Evolutionary conservation across 495 filamentous ascomycete species (phyloP).

Genomic region (Eremomyces bilateralis): DNA sequence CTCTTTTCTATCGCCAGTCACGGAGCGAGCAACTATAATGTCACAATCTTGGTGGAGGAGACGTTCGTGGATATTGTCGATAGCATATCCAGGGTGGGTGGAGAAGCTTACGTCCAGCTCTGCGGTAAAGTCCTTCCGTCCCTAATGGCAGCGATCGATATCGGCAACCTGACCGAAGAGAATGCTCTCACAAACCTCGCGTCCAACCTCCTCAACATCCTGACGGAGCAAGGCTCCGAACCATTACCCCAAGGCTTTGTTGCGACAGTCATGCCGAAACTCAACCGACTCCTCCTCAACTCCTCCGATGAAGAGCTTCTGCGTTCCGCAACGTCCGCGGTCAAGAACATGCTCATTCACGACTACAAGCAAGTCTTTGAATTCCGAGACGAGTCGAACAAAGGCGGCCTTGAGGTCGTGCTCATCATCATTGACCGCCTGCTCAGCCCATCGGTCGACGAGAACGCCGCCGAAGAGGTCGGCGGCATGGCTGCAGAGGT

Average conservation of each 20-base stretch:
- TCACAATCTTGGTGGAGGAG: constrained; percentile 63
- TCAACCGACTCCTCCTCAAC: constrained; percentile 57
- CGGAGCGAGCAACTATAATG: constrained; percentile 70
- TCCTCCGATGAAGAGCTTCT: constrained; percentile 70
- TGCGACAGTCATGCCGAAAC: constrained; percentile 62
- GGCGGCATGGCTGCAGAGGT: constrained; percentile 84
- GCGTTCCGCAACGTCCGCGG: constrained; percentile 61
- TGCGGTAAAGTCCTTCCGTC: constrained; percentile 76
- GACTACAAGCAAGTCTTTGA: constrained; percentile 70
- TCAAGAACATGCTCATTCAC: constrained; percentile 71
- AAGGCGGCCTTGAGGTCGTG: constrained; percentile 70
- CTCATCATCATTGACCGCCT: constrained; percentile 88
- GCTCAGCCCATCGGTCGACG: constrained; percentile 57
- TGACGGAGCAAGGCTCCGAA: constrained; percentile 58
- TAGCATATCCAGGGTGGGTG: constrained; percentile 36
- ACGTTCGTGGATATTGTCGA: constrained; percentile 72
- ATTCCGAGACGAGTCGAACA: constrained; percentile 55
- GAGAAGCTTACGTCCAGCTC: constrained; percentile 53
- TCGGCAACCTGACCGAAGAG: constrained; percentile 65
- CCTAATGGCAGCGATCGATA: constrained; percentile 70
- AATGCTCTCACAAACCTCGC: constrained; percentile 66
- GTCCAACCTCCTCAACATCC: constrained; percentile 56
- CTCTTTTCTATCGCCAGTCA: constrained; percentile 77
- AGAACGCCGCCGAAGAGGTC: constrained; percentile 85
- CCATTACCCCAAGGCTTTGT: constrained; percentile 79